Evolutionary conservation across 345 rosid species (phyloP).

Genomic region (Bruguiera sexangula): DNA sequence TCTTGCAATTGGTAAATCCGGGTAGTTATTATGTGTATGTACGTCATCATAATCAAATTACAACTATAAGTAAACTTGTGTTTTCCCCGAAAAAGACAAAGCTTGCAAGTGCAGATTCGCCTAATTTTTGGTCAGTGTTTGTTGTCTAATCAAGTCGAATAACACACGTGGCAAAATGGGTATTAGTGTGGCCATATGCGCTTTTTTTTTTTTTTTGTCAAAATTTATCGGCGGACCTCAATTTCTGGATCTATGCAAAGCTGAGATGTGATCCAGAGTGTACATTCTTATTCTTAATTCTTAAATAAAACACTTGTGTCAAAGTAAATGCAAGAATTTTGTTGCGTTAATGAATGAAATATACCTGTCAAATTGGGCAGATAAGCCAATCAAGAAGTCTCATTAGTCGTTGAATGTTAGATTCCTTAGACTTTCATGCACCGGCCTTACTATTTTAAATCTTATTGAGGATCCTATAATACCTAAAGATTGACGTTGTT

Average conservation of each 20-base stretch:
- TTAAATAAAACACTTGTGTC: too few species aligned
- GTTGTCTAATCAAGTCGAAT: not conserved
- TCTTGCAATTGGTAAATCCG: not conserved
- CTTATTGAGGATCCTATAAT: too few species aligned
- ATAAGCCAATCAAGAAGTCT: too few species aligned
- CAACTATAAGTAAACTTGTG: not conserved
- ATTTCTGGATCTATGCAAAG: not conserved
- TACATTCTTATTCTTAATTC: not conserved
- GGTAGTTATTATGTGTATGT: not conserved
- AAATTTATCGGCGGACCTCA: not conserved
- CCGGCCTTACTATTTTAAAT: too few species aligned
- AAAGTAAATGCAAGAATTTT: too few species aligned
- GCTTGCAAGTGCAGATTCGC: not conserved
- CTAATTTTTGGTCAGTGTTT: not conserved
- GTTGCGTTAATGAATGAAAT: too few species aligned
- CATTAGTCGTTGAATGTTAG: too few species aligned
- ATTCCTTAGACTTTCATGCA: too few species aligned
- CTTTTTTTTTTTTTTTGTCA: not conserved
- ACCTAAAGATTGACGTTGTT: too few species aligned
- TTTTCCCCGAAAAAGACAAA: not conserved
- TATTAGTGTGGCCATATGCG: not conserved
- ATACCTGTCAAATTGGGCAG: too few species aligned
- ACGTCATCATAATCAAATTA: not conserved
- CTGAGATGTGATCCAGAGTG: not conserved
- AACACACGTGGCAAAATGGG: conserved; percentile 8